Conservation (phyloP, 495 filamentous ascomycete species). For the Pyrenula aspistea region DNA sequence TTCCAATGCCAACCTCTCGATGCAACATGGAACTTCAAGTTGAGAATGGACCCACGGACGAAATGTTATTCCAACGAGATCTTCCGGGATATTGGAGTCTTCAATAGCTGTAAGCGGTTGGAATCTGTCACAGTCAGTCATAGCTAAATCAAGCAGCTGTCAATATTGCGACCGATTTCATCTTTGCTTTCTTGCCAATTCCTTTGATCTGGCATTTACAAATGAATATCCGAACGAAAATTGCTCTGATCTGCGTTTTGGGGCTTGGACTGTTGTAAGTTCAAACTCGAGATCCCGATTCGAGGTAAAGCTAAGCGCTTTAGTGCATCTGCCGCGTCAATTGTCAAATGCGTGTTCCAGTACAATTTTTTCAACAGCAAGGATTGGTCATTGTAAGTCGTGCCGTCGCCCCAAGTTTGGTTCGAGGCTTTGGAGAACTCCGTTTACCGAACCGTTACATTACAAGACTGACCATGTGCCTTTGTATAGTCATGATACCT, state of each 20-base stretch:
- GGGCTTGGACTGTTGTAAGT: conserved; percentile 31
- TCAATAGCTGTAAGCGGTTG: conserved; percentile 15
- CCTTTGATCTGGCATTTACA: conserved; percentile 24
- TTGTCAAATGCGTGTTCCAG: conserved; percentile 30
- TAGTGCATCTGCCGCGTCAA: conserved; percentile 31
- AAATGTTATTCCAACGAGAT: conserved; percentile 21
- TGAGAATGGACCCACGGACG: conserved; percentile 6
- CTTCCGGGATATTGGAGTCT: conserved; percentile 20
- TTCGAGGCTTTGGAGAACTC: conserved; percentile 18
- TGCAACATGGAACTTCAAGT: conserved; percentile 20
- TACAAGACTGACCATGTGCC: neutral
- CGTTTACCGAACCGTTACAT: neutral
- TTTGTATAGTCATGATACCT: neutral
- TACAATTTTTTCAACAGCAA: conserved; percentile 22
- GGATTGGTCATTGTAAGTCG: conserved; percentile 32
- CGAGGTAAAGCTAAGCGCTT: neutral
- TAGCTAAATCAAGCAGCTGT: conserved; percentile 16
- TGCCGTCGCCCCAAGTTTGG: conserved; percentile 14
- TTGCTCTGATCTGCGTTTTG: conserved; percentile 27
- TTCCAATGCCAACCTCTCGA: conserved; percentile 14
- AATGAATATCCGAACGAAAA: conserved; percentile 26
- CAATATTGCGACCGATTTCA: conserved; percentile 29
- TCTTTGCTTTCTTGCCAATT: conserved; percentile 28
- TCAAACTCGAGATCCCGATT: neutral
- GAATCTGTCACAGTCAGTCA: neutral